Conservation (phyloP, 78 protist species). For the Anaeramoeba flamelloides region DNA sequence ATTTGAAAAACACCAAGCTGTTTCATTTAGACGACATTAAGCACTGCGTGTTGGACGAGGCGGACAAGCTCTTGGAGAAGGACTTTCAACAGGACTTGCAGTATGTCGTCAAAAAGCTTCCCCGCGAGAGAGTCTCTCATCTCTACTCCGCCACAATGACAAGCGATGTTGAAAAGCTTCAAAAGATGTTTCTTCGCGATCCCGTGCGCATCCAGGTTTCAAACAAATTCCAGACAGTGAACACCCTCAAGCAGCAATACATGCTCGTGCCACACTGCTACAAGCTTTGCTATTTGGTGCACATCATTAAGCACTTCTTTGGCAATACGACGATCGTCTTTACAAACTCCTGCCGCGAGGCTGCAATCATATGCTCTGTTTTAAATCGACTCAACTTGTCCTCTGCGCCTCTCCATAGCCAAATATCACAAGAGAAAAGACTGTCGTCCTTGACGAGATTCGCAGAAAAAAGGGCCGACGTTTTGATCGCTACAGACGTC, state of each 20-base stretch:
- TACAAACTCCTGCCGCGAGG: constrained; percentile 21
- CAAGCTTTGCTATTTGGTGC: constrained; percentile 61
- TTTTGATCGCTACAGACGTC: constrained; percentile 58
- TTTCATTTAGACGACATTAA: constrained; percentile 47
- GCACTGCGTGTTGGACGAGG: constrained; percentile 82
- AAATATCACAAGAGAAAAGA: constrained; percentile 28
- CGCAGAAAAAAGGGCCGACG: neutral
- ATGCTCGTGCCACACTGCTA: constrained; percentile 65
- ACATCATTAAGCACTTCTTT: constrained; percentile 39
- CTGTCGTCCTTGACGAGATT: constrained; percentile 14
- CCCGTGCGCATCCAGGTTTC: constrained; percentile 62
- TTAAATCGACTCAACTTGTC: constrained; percentile 40
- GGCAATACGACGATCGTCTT: constrained; percentile 66
- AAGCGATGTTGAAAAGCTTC: constrained; percentile 70
- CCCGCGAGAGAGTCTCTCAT: constrained; percentile 24
- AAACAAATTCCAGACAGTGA: constrained; percentile 42
- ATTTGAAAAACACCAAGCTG: constrained; percentile 73
- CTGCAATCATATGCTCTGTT: neutral
- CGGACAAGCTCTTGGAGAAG: constrained; percentile 73
- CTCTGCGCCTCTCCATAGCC: constrained; percentile 81
- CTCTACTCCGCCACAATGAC: constrained; percentile 97
- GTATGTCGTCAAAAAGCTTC: constrained; percentile 1
- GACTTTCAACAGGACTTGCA: constrained; percentile 86
- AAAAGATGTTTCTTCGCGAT: constrained; percentile 64
- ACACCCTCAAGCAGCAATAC: constrained; percentile 57